Conservation (phyloP, 805 yeast species). For the Hanseniaspora taiwanica region DNA sequence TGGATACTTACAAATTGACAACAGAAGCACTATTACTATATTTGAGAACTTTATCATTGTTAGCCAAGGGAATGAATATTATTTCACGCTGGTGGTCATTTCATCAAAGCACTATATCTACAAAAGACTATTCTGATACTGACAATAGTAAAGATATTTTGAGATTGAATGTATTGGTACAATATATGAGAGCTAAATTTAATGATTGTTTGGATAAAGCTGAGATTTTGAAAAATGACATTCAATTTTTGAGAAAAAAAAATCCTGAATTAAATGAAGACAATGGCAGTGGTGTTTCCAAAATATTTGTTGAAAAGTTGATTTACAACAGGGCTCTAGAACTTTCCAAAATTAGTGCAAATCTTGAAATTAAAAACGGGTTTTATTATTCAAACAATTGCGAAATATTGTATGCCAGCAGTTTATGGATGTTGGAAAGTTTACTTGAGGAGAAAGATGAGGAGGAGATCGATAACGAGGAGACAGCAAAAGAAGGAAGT, state of each 20-base stretch:
- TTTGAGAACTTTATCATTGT: slow-evolving; percentile 66
- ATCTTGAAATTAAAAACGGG: slow-evolving; percentile 65
- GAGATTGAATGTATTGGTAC: slow-evolving; percentile 56
- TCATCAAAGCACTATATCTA: slow-evolving; percentile 27
- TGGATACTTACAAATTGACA: slow-evolving; percentile 46
- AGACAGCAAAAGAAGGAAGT: not conserved
- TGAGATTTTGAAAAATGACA: slow-evolving; percentile 29
- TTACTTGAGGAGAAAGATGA: slow-evolving; percentile 38
- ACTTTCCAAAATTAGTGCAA: slow-evolving; percentile 83
- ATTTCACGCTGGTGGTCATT: slow-evolving; percentile 87
- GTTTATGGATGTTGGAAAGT: slow-evolving; percentile 93
- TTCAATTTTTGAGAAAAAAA: slow-evolving; percentile 1
- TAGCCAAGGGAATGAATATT: slow-evolving; percentile 74
- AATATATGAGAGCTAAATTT: slow-evolving; percentile 82
- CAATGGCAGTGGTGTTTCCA: too few species aligned
- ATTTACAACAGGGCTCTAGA: slow-evolving; percentile 90
- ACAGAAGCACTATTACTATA: slow-evolving; percentile 81
- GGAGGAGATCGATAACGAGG: slow-evolving; percentile 21
- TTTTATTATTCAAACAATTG: slow-evolving; percentile 36
- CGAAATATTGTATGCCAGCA: slow-evolving; percentile 79
- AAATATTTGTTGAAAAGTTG: slow-evolving; percentile 75
- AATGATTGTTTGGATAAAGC: slow-evolving; percentile 85
- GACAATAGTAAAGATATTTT: slow-evolving; percentile 19
- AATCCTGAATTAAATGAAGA: too few species aligned
- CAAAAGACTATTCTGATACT: slow-evolving; percentile 4